Evolutionary conservation across 345 rosid genomes (phyloP).

Genomic region (Hibiscus trionum): DNA sequence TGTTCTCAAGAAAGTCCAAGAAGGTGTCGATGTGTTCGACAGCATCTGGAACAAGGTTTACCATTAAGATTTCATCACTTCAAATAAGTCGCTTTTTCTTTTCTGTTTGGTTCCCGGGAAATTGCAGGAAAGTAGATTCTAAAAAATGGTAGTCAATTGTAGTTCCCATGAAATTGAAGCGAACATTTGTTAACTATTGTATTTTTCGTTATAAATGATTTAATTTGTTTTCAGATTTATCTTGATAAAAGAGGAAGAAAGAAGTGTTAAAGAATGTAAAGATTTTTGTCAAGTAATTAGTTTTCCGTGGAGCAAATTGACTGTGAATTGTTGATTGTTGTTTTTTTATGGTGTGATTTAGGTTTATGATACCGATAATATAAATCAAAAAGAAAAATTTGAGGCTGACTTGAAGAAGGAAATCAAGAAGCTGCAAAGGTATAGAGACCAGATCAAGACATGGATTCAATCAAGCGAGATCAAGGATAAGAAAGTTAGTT

Average conservation of each 20-base stretch:
- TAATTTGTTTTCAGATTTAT: not conserved
- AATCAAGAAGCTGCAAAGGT: slow-evolving; percentile 95
- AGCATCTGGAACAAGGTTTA: slow-evolving; percentile 97
- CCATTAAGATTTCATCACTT: not conserved
- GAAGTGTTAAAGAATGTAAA: not conserved
- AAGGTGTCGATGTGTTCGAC: slow-evolving; percentile 96
- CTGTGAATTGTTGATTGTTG: not conserved
- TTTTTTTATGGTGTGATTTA: slow-evolving; percentile 20
- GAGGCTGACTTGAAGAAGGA: slow-evolving; percentile 99
- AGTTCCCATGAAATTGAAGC: not conserved
- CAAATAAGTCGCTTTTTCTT: not conserved
- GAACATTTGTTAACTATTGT: not conserved
- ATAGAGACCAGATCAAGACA: slow-evolving; percentile 95
- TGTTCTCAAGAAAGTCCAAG: slow-evolving; percentile 95
- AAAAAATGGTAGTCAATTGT: not conserved
- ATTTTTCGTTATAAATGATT: not conserved
- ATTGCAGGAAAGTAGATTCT: not conserved
- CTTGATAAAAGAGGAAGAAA: not conserved
- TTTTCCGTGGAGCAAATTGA: not conserved
- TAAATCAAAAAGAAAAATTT: slow-evolving; percentile 91
- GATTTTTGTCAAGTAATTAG: not conserved
- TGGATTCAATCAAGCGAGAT: slow-evolving; percentile 98
- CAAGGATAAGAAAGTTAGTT: slow-evolving; percentile 82
- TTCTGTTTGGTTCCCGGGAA: slow-evolving; percentile 9
- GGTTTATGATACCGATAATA: slow-evolving; percentile 97